phyloP scores from a whole-genome alignment of 2,329 filamentous ascomycete genomes.

The Exophiala sideris region DNA sequence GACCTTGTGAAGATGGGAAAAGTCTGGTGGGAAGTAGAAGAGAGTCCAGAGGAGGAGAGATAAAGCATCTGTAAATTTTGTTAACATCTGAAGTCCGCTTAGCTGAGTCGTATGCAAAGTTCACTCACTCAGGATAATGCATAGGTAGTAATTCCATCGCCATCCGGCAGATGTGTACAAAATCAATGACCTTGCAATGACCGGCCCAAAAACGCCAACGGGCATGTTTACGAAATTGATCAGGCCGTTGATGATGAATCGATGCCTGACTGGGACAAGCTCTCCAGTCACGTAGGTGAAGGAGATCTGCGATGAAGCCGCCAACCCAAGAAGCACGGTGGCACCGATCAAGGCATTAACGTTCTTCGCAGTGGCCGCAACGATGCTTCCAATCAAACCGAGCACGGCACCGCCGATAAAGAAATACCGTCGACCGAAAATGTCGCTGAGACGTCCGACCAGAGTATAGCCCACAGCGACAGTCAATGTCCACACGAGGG shows the following conservation, averaged over 20 bases:
- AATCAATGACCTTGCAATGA: constrained; percentile 46
- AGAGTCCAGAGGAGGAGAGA: constrained; percentile 41
- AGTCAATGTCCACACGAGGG: constrained; percentile 30
- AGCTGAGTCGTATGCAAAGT: no score
- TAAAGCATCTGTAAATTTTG: constrained; percentile 27
- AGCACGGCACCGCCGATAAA: constrained; percentile 32
- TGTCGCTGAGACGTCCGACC: constrained; percentile 35
- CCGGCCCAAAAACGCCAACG: constrained; percentile 38
- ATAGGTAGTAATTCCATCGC: constrained; percentile 51
- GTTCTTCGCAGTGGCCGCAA: constrained; percentile 36
- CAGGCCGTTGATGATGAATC: constrained; percentile 33
- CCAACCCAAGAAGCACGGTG: constrained; percentile 37
- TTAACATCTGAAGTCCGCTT: no score
- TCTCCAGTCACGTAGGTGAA: constrained; percentile 39
- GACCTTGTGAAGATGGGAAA: constrained; percentile 39
- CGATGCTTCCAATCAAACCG: constrained; percentile 37
- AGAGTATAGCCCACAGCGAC: constrained; percentile 31
- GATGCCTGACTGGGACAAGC: constrained; percentile 39
- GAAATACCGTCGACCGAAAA: constrained; percentile 37
- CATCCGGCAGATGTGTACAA: constrained; percentile 42
- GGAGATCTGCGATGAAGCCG: constrained; percentile 37
- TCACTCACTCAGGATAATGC: constrained; percentile 38
- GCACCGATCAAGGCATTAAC: constrained; percentile 38
- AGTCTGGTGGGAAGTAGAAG: constrained; percentile 49
- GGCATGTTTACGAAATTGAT: constrained; percentile 36